Evolutionary conservation across 2,329 filamentous ascomycete genomes (phyloP), one percentile per base, ranked within the genome.

Genomic region (Colletotrichum orchidophilum): DNA sequence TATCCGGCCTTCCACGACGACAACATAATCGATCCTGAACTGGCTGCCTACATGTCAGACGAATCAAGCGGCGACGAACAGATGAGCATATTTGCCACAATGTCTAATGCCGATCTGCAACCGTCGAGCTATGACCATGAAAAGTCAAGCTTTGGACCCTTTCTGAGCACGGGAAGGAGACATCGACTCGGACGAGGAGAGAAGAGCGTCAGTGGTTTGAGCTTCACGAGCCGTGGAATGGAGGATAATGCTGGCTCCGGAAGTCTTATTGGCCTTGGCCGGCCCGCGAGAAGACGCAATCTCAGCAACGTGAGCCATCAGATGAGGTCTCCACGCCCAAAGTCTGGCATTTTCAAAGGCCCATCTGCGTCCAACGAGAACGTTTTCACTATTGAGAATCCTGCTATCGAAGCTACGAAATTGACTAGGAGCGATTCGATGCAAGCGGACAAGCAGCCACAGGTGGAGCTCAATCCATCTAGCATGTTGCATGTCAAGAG

Each of bases 1-100:
- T 87, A 97, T 42, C 92, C 95, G 18, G 95, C 95, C n/a, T 98
- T 99, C 76, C 96, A 99, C 79, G 95, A 96, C 78, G 96, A 99
- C 83, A 98, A 96, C 78, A 97, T 99, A 75, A 98, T 99, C 75
- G 96, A 99, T 78, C 96, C 96, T 1, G 96, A 99, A 77, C 85
- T 99, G 64, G 96, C 95, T 5, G 93, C 94, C 39, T 99, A 97
- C 81, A 93, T 99, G 87, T 99, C 96, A 7, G 96, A 99, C 79
- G 95, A 94, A 58, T 97, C 95, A 1, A 98, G 94, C 76, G 96
- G 93, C 46, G 95, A 97, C 76, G 95, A 99, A 74, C 94, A 97
- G 76, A 92, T 95, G 82, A 95, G 92, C 77, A 92, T 98, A 13
- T 93, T 97, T 81, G 91, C 93, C 1, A 91, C 89, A 7, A 87